Conservation (phyloP, 345 rosid species). For the Draba incana region DNA sequence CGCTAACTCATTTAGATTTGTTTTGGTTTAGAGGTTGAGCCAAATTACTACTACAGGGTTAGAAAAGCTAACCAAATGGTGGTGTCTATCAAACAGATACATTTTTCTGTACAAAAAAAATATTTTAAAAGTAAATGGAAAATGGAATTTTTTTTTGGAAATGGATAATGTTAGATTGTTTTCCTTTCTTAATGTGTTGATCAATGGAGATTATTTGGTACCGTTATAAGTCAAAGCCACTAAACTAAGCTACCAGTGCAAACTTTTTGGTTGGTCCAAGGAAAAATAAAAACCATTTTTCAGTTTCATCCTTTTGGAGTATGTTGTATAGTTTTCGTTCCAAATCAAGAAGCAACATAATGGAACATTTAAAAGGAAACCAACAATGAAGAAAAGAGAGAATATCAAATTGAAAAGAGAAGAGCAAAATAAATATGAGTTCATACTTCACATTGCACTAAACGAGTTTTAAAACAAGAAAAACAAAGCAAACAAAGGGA, state of each 20-base stretch:
- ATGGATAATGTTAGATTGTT: background rate
- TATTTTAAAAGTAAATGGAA: background rate
- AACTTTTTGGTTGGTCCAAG: too few relatives aligned
- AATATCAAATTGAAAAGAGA: slow-evolving; percentile 21
- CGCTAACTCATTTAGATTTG: slow-evolving; percentile 42
- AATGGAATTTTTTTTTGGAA: background rate
- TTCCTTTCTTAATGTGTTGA: background rate
- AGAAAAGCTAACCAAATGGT: slow-evolving; percentile 31
- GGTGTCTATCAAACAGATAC: slow-evolving; percentile 11
- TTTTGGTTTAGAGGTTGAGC: slow-evolving; percentile 30
- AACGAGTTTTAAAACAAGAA: slow-evolving; percentile 1
- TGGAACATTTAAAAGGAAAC: too few relatives aligned
- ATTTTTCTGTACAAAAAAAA: slow-evolving; percentile 34
- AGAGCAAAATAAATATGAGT: slow-evolving; percentile 31
- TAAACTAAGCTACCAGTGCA: too few relatives aligned
- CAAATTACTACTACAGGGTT: background rate
- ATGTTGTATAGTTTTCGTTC: too few relatives aligned
- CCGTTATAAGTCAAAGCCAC: too few relatives aligned
- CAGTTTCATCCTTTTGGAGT: too few relatives aligned
- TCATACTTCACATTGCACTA: slow-evolving; percentile 32
- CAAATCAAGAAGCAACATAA: too few relatives aligned
- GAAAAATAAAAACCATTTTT: too few relatives aligned
- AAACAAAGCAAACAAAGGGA: slow-evolving; percentile 10
- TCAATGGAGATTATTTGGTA: background rate
- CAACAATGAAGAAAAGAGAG: background rate